Conservation (phyloP, 1,284 basidiomycete species). For the Boletus mariae region DNA sequence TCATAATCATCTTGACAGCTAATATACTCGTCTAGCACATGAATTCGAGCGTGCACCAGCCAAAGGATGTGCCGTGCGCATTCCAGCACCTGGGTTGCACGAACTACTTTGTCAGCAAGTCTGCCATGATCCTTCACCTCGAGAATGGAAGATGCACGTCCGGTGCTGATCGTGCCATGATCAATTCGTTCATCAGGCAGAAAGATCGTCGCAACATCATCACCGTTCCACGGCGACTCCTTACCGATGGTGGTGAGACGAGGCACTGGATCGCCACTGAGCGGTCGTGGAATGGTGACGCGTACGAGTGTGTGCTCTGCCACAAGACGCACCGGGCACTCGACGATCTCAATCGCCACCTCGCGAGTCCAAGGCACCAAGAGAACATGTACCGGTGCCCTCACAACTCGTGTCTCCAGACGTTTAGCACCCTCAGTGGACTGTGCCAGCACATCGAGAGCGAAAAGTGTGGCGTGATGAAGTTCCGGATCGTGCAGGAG, state of each 20-base stretch:
- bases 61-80: slow-evolving; percentile 37
- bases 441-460: slow-evolving; percentile 57
- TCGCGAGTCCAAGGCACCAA: slow-evolving; percentile 46
- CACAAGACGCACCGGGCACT: slow-evolving; percentile 37
- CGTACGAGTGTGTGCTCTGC: slow-evolving; percentile 56
- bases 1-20: slow-evolving; percentile 44
- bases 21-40: slow-evolving; percentile 30
- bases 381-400: slow-evolving; percentile 45
- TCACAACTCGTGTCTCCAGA: slow-evolving; percentile 33
- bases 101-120: slow-evolving; percentile 38
- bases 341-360: slow-evolving; percentile 46
- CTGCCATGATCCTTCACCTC: slow-evolving; percentile 46
- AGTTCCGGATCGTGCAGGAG: slow-evolving; percentile 35
- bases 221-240: slow-evolving; percentile 35
- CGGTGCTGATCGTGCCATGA: slow-evolving; percentile 32
- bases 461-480: slow-evolving; percentile 46
- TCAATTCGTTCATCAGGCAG: slow-evolving; percentile 35
- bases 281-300: slow-evolving; percentile 44
- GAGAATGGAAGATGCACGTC: slow-evolving; percentile 44
- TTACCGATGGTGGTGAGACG: slow-evolving; percentile 24
- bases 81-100: slow-evolving; percentile 37
- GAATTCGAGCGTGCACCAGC: slow-evolving; percentile 39
- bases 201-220: slow-evolving; percentile 33
- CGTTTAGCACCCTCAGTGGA: slow-evolving; percentile 45
- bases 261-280: slow-evolving; percentile 36